Conservation (phyloP, 257 asterid genomes). For the Knoxia roxburghii region DNA sequence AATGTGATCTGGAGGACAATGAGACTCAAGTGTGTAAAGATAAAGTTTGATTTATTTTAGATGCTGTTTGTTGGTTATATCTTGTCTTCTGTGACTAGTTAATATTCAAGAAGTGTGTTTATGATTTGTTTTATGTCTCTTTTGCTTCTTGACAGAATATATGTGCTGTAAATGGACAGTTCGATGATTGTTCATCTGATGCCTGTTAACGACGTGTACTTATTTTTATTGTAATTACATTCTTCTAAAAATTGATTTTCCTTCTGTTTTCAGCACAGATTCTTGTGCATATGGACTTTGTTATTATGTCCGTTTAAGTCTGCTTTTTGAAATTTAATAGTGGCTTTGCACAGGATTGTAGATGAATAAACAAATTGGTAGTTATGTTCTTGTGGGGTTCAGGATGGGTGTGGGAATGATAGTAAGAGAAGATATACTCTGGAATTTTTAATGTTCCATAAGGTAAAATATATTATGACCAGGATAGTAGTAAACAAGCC, state of each 20-base stretch:
- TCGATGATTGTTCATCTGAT: not conserved
- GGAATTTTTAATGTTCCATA: not conserved
- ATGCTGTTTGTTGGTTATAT: not conserved
- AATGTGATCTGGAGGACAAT: constrained; percentile 28
- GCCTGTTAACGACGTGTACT: not conserved
- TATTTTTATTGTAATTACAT: not conserved
- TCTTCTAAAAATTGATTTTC: not conserved
- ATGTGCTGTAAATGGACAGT: not conserved
- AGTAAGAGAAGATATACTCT: not conserved
- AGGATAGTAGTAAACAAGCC: not conserved
- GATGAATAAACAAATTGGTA: not conserved
- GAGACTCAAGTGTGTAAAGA: constrained; percentile 34
- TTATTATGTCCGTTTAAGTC: not conserved
- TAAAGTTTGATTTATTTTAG: constrained; percentile 34
- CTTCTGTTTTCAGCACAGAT: not conserved
- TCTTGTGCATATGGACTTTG: not conserved
- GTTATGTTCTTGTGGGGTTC: not conserved
- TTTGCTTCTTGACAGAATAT: not conserved
- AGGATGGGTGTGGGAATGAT: no score
- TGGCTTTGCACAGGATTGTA: not conserved
- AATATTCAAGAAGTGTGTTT: constrained; percentile 4
- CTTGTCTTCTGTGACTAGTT: not conserved
- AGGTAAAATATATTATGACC: not conserved
- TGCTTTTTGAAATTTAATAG: no score
- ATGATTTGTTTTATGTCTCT: not conserved